phyloP scores from a whole-genome alignment of 129 eudicot species.

The Tagetes patula region DNA sequence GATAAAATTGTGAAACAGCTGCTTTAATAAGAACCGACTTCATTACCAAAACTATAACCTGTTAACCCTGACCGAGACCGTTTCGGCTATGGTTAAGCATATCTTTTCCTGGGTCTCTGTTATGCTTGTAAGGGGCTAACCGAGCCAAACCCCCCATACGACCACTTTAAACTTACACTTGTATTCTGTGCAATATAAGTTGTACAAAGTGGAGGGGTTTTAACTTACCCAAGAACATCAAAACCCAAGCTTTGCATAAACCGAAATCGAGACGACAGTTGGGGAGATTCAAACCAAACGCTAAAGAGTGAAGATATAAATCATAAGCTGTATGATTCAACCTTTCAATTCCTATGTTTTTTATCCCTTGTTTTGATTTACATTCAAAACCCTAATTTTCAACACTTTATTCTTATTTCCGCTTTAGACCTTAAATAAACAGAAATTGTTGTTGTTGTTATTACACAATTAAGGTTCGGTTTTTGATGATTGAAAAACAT shows the following conservation, averaged over 20 bases:
- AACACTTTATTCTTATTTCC: not conserved
- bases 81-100: too few relatives aligned
- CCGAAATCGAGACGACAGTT: conserved; percentile 2
- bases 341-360: not conserved
- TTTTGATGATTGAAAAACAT: not conserved
- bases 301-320: not conserved
- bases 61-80: too few relatives aligned
- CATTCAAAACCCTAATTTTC: conserved; percentile 24
- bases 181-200: too few relatives aligned
- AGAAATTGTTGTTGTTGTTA: too few relatives aligned
- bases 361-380: conserved; percentile 6
- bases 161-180: too few relatives aligned
- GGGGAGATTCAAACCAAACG: not conserved
- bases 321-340: conserved; percentile 16
- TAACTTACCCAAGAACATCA: conserved; percentile 16
- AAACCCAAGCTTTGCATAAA: not conserved
- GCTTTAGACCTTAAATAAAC: conserved; percentile 11
- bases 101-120: too few relatives aligned
- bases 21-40: too few relatives aligned
- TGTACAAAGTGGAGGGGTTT: not conserved
- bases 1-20: too few relatives aligned
- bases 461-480: not conserved
- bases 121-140: too few relatives aligned
- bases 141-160: too few relatives aligned
- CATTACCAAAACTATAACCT: too few relatives aligned